These are phyloP conservation scores for Suhomyces ambrosiae DNA, from an alignment of 1,139 yeast genomes.

Conservation along the genomic window DNA sequence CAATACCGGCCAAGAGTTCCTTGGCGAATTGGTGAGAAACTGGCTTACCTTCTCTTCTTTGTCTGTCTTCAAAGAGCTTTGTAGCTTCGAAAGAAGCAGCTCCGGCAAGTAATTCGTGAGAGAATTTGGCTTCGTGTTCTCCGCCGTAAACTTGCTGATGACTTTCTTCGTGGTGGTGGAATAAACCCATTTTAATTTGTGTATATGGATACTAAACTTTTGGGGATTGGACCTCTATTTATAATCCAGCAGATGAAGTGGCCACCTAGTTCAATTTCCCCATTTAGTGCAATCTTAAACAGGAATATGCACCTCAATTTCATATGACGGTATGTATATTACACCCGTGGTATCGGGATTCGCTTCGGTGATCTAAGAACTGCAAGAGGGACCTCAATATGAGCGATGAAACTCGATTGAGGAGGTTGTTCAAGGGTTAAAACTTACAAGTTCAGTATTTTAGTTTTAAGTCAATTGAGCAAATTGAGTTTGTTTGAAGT, in stretches of 20 bases:
- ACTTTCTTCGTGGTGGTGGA: constrained; percentile 16
- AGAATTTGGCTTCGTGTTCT: constrained; percentile 33
- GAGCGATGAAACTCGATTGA: no score
- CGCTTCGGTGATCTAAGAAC: no score
- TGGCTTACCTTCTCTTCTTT: constrained; percentile 37
- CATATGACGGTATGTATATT: not conserved
- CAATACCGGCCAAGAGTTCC: constrained; percentile 33
- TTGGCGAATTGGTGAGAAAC: constrained; percentile 35
- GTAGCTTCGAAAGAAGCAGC: constrained; percentile 39
- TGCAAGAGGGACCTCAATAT: no score
- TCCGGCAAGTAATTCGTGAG: constrained; percentile 38
- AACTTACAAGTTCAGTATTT: no score
- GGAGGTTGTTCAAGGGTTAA: no score
- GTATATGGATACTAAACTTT: not conserved
- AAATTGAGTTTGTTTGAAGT: no score
- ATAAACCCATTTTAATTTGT: not conserved
- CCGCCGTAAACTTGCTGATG: constrained; percentile 32
- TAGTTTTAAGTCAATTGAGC: no score
- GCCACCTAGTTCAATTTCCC: not conserved
- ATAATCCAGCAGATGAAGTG: not conserved
- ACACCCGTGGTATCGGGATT: not conserved
- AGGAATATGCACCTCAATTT: not conserved
- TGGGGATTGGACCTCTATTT: not conserved
- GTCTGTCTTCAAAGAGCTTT: constrained; percentile 35
- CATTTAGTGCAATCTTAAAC: not conserved